Conservation (phyloP, 2,329 filamentous ascomycete species). For the Erysiphe neolycopersici region DNA sequence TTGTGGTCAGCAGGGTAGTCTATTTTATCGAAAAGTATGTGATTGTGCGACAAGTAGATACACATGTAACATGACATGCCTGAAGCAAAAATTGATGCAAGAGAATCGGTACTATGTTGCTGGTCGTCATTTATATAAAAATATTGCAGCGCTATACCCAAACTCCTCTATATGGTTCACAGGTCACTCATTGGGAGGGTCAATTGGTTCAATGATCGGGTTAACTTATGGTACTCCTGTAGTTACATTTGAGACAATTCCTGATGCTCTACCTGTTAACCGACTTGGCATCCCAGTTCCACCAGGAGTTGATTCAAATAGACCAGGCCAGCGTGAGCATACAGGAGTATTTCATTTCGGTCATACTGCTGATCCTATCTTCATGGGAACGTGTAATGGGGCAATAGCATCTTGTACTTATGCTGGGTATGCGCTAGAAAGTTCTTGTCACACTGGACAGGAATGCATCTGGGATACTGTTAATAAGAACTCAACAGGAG, state of each 20-base stretch:
- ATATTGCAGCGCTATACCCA: conserved; percentile 74
- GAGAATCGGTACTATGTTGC: conserved; percentile 86
- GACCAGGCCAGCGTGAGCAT: conserved; percentile 41
- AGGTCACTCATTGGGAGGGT: conserved; percentile 78
- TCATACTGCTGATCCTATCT: conserved; percentile 86
- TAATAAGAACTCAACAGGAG: conserved; percentile 70
- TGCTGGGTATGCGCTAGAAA: conserved; percentile 81
- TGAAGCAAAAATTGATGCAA: conserved; percentile 43
- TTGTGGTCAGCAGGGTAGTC: conserved; percentile 78
- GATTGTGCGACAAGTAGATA: conserved; percentile 74
- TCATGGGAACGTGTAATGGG: conserved; percentile 78
- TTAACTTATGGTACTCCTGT: conserved; percentile 74
- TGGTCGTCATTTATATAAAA: conserved; percentile 68
- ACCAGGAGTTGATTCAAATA: conserved; percentile 44
- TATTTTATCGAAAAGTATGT: conserved; percentile 76
- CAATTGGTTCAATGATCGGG: conserved; percentile 67
- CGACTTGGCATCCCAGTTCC: conserved; percentile 68
- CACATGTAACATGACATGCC: conserved; percentile 77
- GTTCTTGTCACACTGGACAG: conserved; percentile 67
- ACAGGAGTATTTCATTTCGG: conserved; percentile 79
- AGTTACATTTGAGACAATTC: conserved; percentile 83
- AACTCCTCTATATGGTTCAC: conserved; percentile 65
- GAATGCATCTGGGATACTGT: conserved; percentile 89
- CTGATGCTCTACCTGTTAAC: conserved; percentile 64
- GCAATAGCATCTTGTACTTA: conserved; percentile 74